Conservation (phyloP, 169 alveolate species). For the Plasmodium vinckei region DNA sequence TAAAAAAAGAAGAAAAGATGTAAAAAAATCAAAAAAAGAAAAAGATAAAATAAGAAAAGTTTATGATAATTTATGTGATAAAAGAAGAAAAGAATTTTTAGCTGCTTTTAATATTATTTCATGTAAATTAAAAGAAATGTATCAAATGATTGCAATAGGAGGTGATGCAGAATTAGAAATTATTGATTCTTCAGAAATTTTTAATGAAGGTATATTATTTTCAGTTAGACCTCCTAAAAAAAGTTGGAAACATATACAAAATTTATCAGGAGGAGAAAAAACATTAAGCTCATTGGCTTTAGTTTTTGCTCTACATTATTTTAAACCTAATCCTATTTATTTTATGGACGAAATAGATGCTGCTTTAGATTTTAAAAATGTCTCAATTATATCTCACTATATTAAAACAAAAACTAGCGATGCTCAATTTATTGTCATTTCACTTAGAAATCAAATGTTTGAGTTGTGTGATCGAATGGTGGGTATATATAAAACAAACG, state of each 20-base stretch:
- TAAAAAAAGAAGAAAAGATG: slow-evolving; percentile 78
- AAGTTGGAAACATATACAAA: slow-evolving; percentile 97
- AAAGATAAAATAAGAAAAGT: slow-evolving; percentile 78
- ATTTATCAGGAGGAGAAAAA: slow-evolving; percentile 98
- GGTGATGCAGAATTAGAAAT: slow-evolving; percentile 99
- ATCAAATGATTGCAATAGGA: slow-evolving; percentile 93
- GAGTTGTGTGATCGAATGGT: slow-evolving; percentile 94
- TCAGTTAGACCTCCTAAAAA: slow-evolving; percentile 98
- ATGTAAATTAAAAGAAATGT: slow-evolving; percentile 90
- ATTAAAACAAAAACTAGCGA: slow-evolving; percentile 93
- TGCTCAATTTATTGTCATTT: slow-evolving; percentile 98
- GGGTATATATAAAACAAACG: slow-evolving; percentile 95
- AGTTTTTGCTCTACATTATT: slow-evolving; percentile 98
- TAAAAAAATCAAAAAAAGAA: slow-evolving; percentile 65
- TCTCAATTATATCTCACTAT: slow-evolving; percentile 92
- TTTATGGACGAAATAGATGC: slow-evolving; percentile 99
- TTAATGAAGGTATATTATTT: slow-evolving; percentile 97
- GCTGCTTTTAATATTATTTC: slow-evolving; percentile 88
- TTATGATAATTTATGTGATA: slow-evolving; percentile 79
- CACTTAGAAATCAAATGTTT: slow-evolving; percentile 96
- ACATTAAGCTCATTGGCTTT: slow-evolving; percentile 96
- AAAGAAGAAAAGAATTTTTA: slow-evolving; percentile 86
- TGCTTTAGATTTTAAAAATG: slow-evolving; percentile 98
- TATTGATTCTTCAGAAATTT: slow-evolving; percentile 97
- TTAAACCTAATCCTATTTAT: slow-evolving; percentile 98